Evolutionary conservation across 2,329 filamentous ascomycete species (phyloP), one percentile per base, ranked within the genome.

Genomic region (Capronia epimyces): DNA sequence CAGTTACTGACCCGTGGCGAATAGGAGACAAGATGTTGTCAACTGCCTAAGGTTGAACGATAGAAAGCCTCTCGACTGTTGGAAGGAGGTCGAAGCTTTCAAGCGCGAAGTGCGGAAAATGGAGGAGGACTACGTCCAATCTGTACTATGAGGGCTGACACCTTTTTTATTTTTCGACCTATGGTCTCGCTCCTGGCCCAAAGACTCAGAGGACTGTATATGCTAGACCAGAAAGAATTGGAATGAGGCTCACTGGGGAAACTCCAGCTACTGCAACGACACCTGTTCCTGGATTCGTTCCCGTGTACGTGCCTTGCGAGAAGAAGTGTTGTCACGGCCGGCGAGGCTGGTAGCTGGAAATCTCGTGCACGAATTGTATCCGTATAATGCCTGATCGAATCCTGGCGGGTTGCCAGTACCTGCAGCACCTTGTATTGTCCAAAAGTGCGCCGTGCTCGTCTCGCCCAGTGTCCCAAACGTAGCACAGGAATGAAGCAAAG

Each of bases 1-100:
- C n/a, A n/a, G n/a, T 21, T 37, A 44, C 45, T 53, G 40, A 53
- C 41, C n/a, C n/a, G 3, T n/a, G 40, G 21, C 20, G 15, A 34
- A 24, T 29, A 57, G 55, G 16, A 85, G 89, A 69, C 75, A 80
- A 60, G 81, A 84, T 53, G 82, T 96, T 49, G 81, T 93, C 57
- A 78, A 80, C 62, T 97, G 91, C 68, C 75, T 97, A 75, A 77
- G 86, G 56, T 78, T 84, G 64, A 84, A 96, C 69, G 90, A 96
- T 71, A 78, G 89, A 58, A 80, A 89, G 68, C 90, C 91, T 67
- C 75, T 96, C 66, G 87, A 96, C 75, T 97, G 91, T 78, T 96
- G 87, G 86, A 79, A 83, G 70, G 89, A 96, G 79, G 89, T 96
- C 20, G 86, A 94, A 73, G 77, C 76, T 16, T 97, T 97, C 71